Percentiles rank a stretch among this genome's conserved stretches.
These are phyloP conservation scores for Eutrema japonicum DNA, from an alignment of 345 rosid genomes.

Conservation along the genomic window DNA sequence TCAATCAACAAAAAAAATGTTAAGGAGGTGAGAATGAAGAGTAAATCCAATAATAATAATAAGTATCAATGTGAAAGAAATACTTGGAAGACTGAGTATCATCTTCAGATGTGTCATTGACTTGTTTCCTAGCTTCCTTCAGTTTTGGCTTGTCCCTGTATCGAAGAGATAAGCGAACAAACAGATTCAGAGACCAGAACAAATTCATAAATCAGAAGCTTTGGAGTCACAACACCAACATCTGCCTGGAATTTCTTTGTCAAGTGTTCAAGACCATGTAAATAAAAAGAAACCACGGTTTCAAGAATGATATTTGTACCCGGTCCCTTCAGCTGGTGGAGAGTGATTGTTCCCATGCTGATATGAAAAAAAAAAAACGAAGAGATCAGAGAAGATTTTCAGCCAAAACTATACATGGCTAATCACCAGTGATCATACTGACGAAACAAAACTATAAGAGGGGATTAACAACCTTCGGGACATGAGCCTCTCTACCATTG, in stretches of 20 bases:
- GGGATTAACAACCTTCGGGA: conserved; percentile 26
- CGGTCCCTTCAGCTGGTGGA: conserved; percentile 41
- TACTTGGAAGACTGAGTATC: conserved; percentile 60
- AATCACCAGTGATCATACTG: neutral
- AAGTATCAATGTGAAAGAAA: conserved; percentile 45
- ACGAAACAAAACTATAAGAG: neutral
- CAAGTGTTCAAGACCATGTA: no score
- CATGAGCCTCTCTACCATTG: conserved; percentile 49
- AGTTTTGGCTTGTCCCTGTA: conserved; percentile 59
- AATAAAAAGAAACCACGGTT: neutral
- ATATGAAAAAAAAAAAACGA: conserved; percentile 42
- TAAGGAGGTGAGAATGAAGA: conserved; percentile 2
- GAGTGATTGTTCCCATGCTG: conserved; percentile 55
- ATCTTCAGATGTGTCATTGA: conserved; percentile 52
- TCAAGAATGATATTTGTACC: neutral
- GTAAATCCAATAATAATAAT: neutral
- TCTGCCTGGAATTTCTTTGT: no score
- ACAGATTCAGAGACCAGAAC: neutral
- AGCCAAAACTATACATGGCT: neutral
- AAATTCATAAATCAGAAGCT: no score
- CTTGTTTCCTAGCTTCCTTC: conserved; percentile 45
- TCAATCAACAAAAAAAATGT: neutral
- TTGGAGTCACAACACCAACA: no score
- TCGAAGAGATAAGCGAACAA: neutral
- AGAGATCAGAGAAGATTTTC: neutral